phyloP scores from a whole-genome alignment of 2,329 filamentous ascomycete species.

The Cordyceps fumosorosea region DNA sequence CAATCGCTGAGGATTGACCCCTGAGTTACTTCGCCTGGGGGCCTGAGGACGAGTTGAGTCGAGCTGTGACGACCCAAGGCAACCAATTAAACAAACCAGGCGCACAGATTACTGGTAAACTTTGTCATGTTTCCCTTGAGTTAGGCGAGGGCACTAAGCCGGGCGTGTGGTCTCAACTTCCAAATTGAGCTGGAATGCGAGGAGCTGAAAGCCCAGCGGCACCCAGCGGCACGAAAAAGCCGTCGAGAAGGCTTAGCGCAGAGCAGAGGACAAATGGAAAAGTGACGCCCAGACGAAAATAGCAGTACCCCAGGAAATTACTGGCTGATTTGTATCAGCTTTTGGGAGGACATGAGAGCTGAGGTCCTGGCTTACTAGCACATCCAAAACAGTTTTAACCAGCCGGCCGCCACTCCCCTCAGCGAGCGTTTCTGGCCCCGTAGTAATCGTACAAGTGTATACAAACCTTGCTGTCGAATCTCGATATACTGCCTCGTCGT shows the following conservation, averaged over 20 bases:
- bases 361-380: background rate
- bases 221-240: background rate
- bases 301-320: background rate
- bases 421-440: background rate
- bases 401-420: background rate
- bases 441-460: background rate
- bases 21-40: too few relatives aligned
- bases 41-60: too few relatives aligned
- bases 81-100: background rate
- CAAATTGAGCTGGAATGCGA: slow-evolving; percentile 3
- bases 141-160: background rate
- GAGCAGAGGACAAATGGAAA: background rate
- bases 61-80: background rate
- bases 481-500: background rate
- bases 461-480: background rate
- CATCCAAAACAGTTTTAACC: background rate
- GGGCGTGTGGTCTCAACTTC: background rate
- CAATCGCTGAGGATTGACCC: too few relatives aligned
- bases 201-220: slow-evolving; percentile 4
- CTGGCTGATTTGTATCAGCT: background rate
- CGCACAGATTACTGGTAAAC: background rate
- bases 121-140: background rate
- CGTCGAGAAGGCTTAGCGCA: background rate
- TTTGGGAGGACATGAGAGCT: background rate
- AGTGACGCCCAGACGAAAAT: background rate